These are phyloP conservation scores for Zygoascus sp. DNA, from an alignment of 1,139 yeast species.

Conservation along the genomic window DNA sequence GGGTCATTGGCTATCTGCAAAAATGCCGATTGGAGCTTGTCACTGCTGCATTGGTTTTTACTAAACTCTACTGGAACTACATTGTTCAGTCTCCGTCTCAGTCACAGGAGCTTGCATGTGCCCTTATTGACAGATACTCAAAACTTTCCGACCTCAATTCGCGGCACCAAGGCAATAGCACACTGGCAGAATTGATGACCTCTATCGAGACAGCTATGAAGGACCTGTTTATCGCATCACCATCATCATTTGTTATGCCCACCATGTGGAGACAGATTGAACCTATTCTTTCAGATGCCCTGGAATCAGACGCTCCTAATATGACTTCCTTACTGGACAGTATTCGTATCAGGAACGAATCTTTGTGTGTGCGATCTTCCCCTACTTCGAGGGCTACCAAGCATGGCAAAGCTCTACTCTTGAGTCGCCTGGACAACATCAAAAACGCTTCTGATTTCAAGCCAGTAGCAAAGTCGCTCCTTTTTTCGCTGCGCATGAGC, in stretches of 20 bases:
- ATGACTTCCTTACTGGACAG: conserved; percentile 33
- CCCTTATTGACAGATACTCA: conserved; percentile 25
- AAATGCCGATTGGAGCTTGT: conserved; percentile 44
- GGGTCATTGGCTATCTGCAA: conserved; percentile 56
- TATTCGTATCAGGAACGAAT: conserved; percentile 30
- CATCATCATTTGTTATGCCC: conserved; percentile 73
- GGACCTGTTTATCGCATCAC: conserved; percentile 49
- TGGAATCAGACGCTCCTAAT: conserved; percentile 23
- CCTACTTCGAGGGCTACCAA: conserved; percentile 22
- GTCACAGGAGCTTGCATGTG: conserved; percentile 31
- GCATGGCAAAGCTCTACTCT: conserved; percentile 20
- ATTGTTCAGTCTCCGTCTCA: conserved; percentile 42
- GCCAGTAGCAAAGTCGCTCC: conserved; percentile 22
- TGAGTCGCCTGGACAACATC: conserved; percentile 24
- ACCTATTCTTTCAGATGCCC: conserved; percentile 45
- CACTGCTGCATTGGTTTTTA: conserved; percentile 53
- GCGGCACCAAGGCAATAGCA: conserved; percentile 6
- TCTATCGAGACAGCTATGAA: conserved; percentile 14
- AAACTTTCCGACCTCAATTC: conserved; percentile 16
- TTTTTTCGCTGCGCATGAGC: conserved; percentile 18
- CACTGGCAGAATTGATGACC: conserved; percentile 6
- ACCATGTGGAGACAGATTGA: conserved; percentile 63
- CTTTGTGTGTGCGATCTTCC: conserved; percentile 27
- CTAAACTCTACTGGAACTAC: conserved; percentile 70
- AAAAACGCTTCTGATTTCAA: conserved; percentile 22